A percentile compares a stretch with the other conserved stretches of the same genome.
Evolutionary conservation across 305 asterid species (phyloP).

Genomic region (Fraxinus platypoda): DNA sequence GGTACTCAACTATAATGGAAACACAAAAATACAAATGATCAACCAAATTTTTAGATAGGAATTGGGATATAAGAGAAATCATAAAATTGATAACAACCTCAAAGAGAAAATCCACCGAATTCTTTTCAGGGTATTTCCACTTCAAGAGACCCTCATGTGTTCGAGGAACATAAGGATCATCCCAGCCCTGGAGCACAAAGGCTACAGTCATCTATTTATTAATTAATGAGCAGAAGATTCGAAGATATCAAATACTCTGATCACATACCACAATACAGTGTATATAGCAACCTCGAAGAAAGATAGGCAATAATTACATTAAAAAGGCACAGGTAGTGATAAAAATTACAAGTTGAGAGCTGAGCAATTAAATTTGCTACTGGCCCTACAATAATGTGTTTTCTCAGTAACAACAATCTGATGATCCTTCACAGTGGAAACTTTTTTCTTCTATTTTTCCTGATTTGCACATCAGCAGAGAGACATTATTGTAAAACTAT

Average conservation of each 20-base stretch:
- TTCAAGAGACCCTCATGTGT: slow-evolving; percentile 97
- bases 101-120: slow-evolving; percentile 94
- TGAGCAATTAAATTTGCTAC: background rate
- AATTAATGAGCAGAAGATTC: slow-evolving; percentile 13
- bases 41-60: slow-evolving; percentile 16
- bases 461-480: background rate
- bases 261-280: background rate
- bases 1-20: background rate
- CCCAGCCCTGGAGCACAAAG: slow-evolving; percentile 72
- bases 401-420: background rate
- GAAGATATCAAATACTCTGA: slow-evolving; percentile 1
- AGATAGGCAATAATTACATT: background rate
- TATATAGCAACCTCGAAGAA: background rate
- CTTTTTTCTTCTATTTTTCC: background rate
- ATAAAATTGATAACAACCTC: slow-evolving; percentile 57
- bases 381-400: background rate
- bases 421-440: background rate
- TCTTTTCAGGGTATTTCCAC: slow-evolving; percentile 92
- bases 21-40: slow-evolving; percentile 6
- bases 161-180: slow-evolving; percentile 94
- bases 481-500: background rate
- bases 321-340: background rate
- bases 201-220: slow-evolving; percentile 7
- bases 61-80: slow-evolving; percentile 9
- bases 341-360: background rate